phyloP scores from a whole-genome alignment of 2,329 filamentous ascomycete species.

The Coleophoma eucalyptorum region DNA sequence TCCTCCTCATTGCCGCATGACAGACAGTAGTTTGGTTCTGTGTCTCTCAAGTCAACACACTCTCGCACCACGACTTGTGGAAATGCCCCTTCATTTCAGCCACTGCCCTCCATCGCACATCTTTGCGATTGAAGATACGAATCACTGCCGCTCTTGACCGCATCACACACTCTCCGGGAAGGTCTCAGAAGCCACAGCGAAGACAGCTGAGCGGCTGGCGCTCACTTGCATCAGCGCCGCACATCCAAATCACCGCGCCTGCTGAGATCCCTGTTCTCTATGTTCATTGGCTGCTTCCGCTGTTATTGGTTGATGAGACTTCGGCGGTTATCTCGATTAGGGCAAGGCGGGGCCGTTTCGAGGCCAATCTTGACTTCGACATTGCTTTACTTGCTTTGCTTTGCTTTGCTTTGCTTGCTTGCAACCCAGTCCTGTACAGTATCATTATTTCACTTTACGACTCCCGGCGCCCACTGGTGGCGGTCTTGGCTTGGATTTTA shows the following conservation, averaged over 20 bases:
- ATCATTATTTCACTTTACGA: neutral
- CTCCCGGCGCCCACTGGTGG: neutral
- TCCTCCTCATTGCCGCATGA: too few species aligned
- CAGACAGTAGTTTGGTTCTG: too few species aligned
- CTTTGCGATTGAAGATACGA: too few species aligned
- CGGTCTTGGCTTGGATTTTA: too few species aligned
- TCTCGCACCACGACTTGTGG: too few species aligned
- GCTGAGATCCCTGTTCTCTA: neutral
- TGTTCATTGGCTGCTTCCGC: constrained; percentile 6
- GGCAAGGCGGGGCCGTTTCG: neutral
- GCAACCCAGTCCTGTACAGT: neutral
- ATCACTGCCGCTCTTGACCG: too few species aligned
- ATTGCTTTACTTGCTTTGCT: neutral
- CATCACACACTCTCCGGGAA: neutral
- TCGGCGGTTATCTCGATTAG: constrained; percentile 1
- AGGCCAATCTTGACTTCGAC: neutral
- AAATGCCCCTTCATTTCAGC: too few species aligned
- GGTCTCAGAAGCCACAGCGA: neutral
- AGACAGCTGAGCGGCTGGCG: constrained; percentile 5
- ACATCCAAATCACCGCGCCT: constrained; percentile 1
- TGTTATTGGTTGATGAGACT: neutral
- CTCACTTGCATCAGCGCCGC: constrained; percentile 17
- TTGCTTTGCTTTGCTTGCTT: neutral
- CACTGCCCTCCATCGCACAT: too few species aligned
- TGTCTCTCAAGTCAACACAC: too few species aligned